These are phyloP conservation scores for Rhizophagus clarus DNA, from an alignment of 192 early-diverging fungal species.

Conservation along the genomic window DNA sequence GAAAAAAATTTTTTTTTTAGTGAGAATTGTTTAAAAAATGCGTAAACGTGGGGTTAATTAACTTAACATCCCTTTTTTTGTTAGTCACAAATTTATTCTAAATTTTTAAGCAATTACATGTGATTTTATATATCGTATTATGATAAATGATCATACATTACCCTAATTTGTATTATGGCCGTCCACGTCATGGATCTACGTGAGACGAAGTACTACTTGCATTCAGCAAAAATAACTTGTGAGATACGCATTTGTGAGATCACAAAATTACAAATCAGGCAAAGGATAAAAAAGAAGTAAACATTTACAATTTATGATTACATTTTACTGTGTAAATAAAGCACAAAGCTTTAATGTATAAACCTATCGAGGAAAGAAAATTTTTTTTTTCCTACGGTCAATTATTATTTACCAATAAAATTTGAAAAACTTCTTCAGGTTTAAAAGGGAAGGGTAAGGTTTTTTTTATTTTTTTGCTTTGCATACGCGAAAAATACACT, in stretches of 20 bases:
- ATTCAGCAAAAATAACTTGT: neutral
- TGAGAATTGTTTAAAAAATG: too few relatives aligned
- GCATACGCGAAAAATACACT: neutral
- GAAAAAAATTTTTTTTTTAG: too few relatives aligned
- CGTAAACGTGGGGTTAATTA: too few relatives aligned
- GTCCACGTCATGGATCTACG: too few relatives aligned
- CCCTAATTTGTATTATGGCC: too few relatives aligned
- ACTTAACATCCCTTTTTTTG: too few relatives aligned
- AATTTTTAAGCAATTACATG: too few relatives aligned
- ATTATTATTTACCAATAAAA: neutral
- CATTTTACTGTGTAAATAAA: neutral
- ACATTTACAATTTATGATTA: neutral
- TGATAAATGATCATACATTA: too few relatives aligned
- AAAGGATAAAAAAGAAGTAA: neutral
- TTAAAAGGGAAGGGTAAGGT: neutral
- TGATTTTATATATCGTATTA: too few relatives aligned
- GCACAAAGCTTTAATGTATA: neutral
- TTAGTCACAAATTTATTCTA: too few relatives aligned
- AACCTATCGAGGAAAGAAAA: neutral
- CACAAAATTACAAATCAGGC: neutral
- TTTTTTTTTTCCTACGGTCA: neutral
- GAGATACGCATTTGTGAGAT: neutral
- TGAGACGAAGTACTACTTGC: too few relatives aligned
- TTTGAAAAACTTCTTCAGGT: neutral
- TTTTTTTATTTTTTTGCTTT: neutral